Base-by-base conservation (phyloP, 2,329 filamentous ascomycete species). In the Arachnopeziza araneosa region DNA sequence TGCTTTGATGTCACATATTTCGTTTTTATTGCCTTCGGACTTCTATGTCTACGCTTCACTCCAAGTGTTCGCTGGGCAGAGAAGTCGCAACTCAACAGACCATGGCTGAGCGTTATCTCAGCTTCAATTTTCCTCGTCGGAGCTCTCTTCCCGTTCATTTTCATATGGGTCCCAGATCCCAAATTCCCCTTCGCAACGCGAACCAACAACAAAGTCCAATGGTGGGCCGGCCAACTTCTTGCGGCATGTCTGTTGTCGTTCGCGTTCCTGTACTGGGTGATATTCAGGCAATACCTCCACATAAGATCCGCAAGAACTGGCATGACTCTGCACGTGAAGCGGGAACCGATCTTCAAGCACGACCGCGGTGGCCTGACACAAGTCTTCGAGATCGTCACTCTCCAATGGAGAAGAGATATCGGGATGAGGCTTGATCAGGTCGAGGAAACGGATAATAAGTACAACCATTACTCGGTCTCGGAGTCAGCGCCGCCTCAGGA, bases 1-100 rank as follows among this genome's bases (percentile, higher is more conserved):
- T 71, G 72, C n/a, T 69, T 77, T n/a, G 69, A 74, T 50, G 65
- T 71, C 1, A 63, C 72, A 36, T 66, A 74, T 48, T 72, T 72
- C 19, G 62, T 69, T 32, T 66, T 74, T 30, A 66, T 76, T 7
- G 68, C 67, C 12, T 61, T 63, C 17, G 74, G 74, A 21, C 14
- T 56, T 2, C 24, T 51, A 32, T 56, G 55, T 49, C 30, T 56
- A 7, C 55, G 55, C 55, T 51, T 56, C 5, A 56, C 54, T 8
- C 54, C 54, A 7, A 24, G 44, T 21, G 54, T 56, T 21, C 36
- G 23, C 10, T 60, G 58, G 58, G 58, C 58, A 12, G 54, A 53
- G 21, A 60, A 60, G 22, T 56, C 58, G 2, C 17, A 53, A 22
- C 50, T 57, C 48, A 54, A 52, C 26, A 14, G n/a, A 9, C 54